Evolutionary conservation across 768 basidiomycete species (phyloP).

Genomic region (Boletus pseudopeckii): DNA sequence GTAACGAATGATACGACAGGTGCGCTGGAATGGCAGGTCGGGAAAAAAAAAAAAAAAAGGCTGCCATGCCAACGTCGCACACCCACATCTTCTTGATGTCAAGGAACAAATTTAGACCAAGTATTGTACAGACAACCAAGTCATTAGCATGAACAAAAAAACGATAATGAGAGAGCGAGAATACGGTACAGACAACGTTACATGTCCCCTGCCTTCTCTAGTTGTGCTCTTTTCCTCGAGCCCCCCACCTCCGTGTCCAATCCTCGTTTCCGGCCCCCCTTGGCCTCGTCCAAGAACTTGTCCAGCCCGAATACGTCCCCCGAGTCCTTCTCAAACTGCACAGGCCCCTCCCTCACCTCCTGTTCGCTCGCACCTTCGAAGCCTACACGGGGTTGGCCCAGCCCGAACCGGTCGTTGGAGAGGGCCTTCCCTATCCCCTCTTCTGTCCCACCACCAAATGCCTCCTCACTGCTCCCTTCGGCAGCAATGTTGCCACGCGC

Average conservation of each 20-base stretch:
- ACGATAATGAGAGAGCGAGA: background rate
- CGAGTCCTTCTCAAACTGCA: slow-evolving; percentile 97
- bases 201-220: slow-evolving; percentile 55
- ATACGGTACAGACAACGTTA: slow-evolving; percentile 20
- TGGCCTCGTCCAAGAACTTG: slow-evolving; percentile 96
- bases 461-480: slow-evolving; percentile 73
- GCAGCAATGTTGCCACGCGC: slow-evolving; percentile 82
- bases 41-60: background rate
- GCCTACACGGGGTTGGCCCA: slow-evolving; percentile 80
- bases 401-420: slow-evolving; percentile 89
- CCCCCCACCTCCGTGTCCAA: slow-evolving; percentile 72
- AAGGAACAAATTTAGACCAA: background rate
- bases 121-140: background rate
- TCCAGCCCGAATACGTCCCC: slow-evolving; percentile 97
- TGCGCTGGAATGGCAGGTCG: background rate
- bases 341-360: slow-evolving; percentile 87
- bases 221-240: slow-evolving; percentile 65
- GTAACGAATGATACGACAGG: slow-evolving; percentile 2
- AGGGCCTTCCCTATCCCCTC: slow-evolving; percentile 90
- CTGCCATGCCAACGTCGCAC: slow-evolving; percentile 19
- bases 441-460: slow-evolving; percentile 92
- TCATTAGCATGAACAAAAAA: background rate
- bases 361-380: slow-evolving; percentile 90
- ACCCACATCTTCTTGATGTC: background rate
- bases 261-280: slow-evolving; percentile 89